These are phyloP conservation scores for Tuber indicum DNA, from an alignment of 495 filamentous ascomycete genomes.

Conservation along the genomic window DNA sequence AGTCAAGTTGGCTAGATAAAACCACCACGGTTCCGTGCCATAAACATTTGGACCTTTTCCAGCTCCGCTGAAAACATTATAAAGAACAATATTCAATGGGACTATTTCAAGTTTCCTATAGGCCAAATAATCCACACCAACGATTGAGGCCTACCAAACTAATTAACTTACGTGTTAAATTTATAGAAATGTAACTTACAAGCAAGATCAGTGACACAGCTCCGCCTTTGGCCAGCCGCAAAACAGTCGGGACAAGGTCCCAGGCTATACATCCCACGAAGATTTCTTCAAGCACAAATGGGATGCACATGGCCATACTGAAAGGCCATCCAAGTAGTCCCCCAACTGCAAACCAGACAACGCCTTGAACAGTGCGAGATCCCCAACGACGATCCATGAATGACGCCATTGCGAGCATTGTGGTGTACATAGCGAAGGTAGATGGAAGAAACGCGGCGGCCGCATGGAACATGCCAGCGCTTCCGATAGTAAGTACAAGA, in stretches of 20 bases:
- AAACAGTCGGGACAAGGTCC: constrained; percentile 51
- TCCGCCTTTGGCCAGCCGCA: constrained; percentile 59
- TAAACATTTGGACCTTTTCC: constrained; percentile 85
- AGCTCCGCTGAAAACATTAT: constrained; percentile 80
- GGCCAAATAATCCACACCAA: constrained; percentile 68
- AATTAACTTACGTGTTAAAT: constrained; percentile 22
- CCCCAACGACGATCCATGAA: constrained; percentile 82
- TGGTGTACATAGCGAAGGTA: constrained; percentile 93
- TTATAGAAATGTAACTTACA: constrained; percentile 50
- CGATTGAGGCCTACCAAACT: constrained; percentile 47
- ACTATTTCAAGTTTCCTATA: constrained; percentile 72
- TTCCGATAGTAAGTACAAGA: constrained; percentile 64
- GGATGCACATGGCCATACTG: constrained; percentile 70
- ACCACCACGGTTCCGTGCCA: constrained; percentile 93
- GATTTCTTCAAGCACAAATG: constrained; percentile 71
- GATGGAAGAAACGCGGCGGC: constrained; percentile 82
- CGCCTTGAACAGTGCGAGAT: constrained; percentile 67
- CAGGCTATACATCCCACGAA: constrained; percentile 57
- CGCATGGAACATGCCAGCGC: constrained; percentile 88
- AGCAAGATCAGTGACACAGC: constrained; percentile 60
- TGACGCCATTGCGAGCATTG: constrained; percentile 74
- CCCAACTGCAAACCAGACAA: constrained; percentile 89
- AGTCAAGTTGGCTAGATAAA: constrained; percentile 84
- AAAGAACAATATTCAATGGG: constrained; percentile 86
- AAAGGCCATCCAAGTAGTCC: constrained; percentile 94